Percentiles rank a stretch among this genome's conserved stretches.
Evolutionary conservation across 75 land plant genomes (phyloP).

Genomic region (Azolla pinnata): DNA sequence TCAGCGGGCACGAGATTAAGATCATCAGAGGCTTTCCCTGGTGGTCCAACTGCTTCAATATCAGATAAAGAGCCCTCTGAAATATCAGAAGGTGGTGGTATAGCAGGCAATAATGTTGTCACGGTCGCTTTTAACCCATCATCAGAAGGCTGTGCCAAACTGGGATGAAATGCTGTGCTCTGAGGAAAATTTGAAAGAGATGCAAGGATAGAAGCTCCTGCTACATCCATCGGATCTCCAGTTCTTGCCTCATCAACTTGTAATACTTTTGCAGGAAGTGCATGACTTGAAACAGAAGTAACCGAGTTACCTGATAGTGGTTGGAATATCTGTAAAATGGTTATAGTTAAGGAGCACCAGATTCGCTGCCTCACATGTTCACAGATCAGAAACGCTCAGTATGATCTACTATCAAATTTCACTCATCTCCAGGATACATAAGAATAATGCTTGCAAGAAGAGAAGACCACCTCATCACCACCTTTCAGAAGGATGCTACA

Average conservation of each 20-base stretch:
- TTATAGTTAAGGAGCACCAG: slow-evolving; percentile 20
- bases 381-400: too few species aligned
- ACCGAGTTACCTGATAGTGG: slow-evolving; percentile 25
- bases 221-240: slow-evolving; percentile 51
- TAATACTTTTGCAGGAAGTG: slow-evolving; percentile 35
- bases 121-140: too few species aligned
- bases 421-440: slow-evolving; percentile 96
- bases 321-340: slow-evolving; percentile 37
- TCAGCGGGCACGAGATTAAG: too few species aligned
- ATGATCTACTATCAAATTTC: too few species aligned
- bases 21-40: too few species aligned
- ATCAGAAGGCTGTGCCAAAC: too few species aligned
- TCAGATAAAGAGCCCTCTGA: too few species aligned
- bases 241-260: slow-evolving; percentile 33
- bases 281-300: slow-evolving; percentile 9
- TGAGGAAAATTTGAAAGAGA: slow-evolving; percentile 21
- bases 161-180: not conserved
- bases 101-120: too few species aligned
- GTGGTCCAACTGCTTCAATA: too few species aligned
- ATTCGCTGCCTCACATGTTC: not conserved
- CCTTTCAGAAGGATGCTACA: slow-evolving; percentile 7
- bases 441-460: slow-evolving; percentile 39
- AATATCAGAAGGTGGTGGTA: too few species aligned
- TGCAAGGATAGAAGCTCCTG: slow-evolving; percentile 60
- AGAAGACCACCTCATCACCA: slow-evolving; percentile 69